Evolutionary conservation across 805 yeast genomes (phyloP), one percentile per base, ranked within the genome.

Genomic region (Diddensiella transvaalensis): DNA sequence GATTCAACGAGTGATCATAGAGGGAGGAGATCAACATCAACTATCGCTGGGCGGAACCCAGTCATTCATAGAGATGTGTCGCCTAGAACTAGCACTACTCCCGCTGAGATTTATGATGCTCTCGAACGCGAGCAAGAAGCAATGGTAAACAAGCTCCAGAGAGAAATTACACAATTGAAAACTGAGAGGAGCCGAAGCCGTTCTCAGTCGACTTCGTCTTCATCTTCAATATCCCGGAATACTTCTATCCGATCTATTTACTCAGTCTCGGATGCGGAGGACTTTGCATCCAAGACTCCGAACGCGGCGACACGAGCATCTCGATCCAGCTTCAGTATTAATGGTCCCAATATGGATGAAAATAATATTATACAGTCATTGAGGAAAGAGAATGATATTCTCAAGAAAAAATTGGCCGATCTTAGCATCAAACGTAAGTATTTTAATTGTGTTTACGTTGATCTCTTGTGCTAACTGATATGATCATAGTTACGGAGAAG

Each of bases 41-140:
- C 32, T 8, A 26, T 26, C 13, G 13, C 32, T 26, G 8, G 11
- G 13, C 8, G 32, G 13, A 13, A 8, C 8, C 32, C 32, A 26
- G 32, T 26, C 11, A 13, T 26, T 26, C 8, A 26, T 26, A 8
- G 32, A 13, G 32, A 26, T 26, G 32, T 26, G 13, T 26, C 32
- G 32, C 32, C 32, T 26, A 8, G 32, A 8, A 13, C 32, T 8
- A 26, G 13, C 13, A 26, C 32, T 40, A 26, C 32, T 40, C 43
- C 46, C 3, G 60, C 53, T 2, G 61, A 61, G 30, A 78, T 64
- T 2, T 60, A 51, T 40, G 69, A 64, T 44, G 60, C 61, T 18
- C 51, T 84, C 81, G 90, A 84, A 57, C 72, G 80, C 45, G 88
- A 84, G 64, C 89, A 84, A 61, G 90, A 84, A 59, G 87, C 85